These are phyloP conservation scores for Aspergillus hiratsukae DNA, from an alignment of 2,329 filamentous ascomycete genomes.

Conservation along the genomic window DNA sequence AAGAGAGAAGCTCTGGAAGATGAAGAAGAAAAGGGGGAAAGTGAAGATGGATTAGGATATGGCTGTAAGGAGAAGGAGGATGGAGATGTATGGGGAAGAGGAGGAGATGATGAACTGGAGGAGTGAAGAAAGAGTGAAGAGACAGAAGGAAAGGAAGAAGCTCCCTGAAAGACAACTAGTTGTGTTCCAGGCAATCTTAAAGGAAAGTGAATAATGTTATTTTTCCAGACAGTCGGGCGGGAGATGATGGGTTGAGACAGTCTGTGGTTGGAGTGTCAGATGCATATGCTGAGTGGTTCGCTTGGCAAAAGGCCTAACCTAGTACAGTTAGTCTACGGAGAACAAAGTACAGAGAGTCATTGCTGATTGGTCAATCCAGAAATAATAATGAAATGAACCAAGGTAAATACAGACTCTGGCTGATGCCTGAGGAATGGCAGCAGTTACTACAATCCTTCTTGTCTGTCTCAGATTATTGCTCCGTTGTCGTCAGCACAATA, in stretches of 20 bases:
- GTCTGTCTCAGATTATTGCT: neutral
- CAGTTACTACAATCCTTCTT: neutral
- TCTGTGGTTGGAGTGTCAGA: slow-evolving; percentile 1
- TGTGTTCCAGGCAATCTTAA: neutral
- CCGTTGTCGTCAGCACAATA: neutral
- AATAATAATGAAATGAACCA: neutral
- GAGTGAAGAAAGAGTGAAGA: slow-evolving; percentile 10
- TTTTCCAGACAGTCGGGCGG: neutral
- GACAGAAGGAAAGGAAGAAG: neutral
- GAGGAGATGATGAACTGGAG: slow-evolving; percentile 19
- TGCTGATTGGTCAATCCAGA: neutral
- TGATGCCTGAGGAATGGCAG: neutral
- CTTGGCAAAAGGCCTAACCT: slow-evolving; percentile 1
- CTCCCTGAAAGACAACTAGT: neutral
- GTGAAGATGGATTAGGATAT: slow-evolving; percentile 11
- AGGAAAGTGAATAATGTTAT: neutral
- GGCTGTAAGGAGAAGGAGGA: slow-evolving; percentile 9
- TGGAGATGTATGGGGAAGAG: slow-evolving; percentile 17
- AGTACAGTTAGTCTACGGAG: slow-evolving; percentile 1
- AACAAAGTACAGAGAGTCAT: neutral
- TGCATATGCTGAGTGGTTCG: slow-evolving; percentile 1
- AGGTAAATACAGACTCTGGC: neutral
- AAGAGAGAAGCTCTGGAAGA: slow-evolving; percentile 21
- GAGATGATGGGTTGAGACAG: neutral
- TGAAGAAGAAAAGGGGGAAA: slow-evolving; percentile 23